Conservation (phyloP, 1,139 yeast species). For the Yamadazyma dushanensis region DNA sequence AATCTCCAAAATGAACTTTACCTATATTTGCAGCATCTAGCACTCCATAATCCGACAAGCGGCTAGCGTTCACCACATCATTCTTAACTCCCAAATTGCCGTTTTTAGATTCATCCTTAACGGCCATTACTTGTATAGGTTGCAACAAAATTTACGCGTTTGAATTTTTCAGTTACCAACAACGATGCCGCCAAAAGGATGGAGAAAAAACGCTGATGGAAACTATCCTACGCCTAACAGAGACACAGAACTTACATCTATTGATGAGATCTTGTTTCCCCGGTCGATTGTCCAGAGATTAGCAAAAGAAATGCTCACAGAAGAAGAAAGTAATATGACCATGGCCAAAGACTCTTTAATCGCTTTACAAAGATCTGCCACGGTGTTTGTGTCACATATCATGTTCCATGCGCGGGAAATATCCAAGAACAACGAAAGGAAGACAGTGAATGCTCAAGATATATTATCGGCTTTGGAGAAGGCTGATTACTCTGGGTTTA, state of each 20-base stretch:
- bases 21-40: slow-evolving; percentile 59
- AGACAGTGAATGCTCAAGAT: slow-evolving; percentile 67
- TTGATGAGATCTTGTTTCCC: slow-evolving; percentile 71
- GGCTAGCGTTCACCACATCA: no score
- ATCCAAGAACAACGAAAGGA: slow-evolving; percentile 53
- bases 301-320: slow-evolving; percentile 46
- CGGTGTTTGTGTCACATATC: slow-evolving; percentile 69
- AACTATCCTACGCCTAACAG: slow-evolving; percentile 54
- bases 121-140: slow-evolving; percentile 1
- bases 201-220: slow-evolving; percentile 77
- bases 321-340: slow-evolving; percentile 36
- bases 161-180: slow-evolving; percentile 4
- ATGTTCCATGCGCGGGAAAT: slow-evolving; percentile 60
- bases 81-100: no score
- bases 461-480: slow-evolving; percentile 57
- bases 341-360: slow-evolving; percentile 63
- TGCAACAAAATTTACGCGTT: background rate
- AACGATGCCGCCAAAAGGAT: slow-evolving; percentile 77
- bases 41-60: slow-evolving; percentile 52
- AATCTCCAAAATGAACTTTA: slow-evolving; percentile 64
- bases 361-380: slow-evolving; percentile 70
- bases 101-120: slow-evolving; percentile 1
- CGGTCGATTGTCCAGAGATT: slow-evolving; percentile 58
- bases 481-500: slow-evolving; percentile 55
- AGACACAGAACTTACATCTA: slow-evolving; percentile 59